Evolutionary conservation across 345 rosid genomes (phyloP), one percentile per base, ranked within the genome.

Genomic region (Carallia brachiata): DNA sequence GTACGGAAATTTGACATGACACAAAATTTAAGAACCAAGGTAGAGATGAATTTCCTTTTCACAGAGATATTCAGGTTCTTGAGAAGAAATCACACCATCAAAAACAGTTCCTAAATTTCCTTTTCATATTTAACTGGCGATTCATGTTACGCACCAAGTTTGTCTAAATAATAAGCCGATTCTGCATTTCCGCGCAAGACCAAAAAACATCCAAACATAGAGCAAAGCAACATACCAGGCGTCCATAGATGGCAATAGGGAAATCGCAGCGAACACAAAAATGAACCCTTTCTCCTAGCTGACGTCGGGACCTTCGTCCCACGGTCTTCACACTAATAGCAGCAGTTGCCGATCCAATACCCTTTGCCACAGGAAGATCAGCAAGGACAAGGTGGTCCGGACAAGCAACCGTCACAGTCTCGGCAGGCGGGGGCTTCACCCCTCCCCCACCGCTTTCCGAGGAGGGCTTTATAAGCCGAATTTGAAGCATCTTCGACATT

Each of bases 281-380:
- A 58, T 95, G 98, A 66, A 95, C 96, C 55, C 99, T 84, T 84
- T 95, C 98, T 4, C 99, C 99, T 18, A 92, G 85, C 77, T 85
- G 97, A 37, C 99, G 92, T 32, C 97, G 92, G 31, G 99, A 92
- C 74, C 90, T 86, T 30, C 98, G 92, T 62, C 97, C 98, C 2
- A 89, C 83, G 37, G 87, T 81, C 72, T 84, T 95, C 60, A 81
- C 85, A 15, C 79, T 73, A 15, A 92, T 81, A 61, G 92, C 79
- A 12, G 88, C 84, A 32, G 92, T 85, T 2, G 89, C 88, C 2
- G 87, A 81, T 52, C 98, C 99, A 56, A 95, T 88, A 50, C 99
- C 96, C 82, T 95, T 92, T 0, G 96, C 99, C n/a, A 95, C 98
- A 0, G 97, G 98, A 61, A 95, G 99, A 74, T 95, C 99, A 4